Evolutionary conservation across 2,329 filamentous ascomycete species (phyloP), one percentile per base, ranked within the genome.

Genomic region (Septoria petroselini): DNA sequence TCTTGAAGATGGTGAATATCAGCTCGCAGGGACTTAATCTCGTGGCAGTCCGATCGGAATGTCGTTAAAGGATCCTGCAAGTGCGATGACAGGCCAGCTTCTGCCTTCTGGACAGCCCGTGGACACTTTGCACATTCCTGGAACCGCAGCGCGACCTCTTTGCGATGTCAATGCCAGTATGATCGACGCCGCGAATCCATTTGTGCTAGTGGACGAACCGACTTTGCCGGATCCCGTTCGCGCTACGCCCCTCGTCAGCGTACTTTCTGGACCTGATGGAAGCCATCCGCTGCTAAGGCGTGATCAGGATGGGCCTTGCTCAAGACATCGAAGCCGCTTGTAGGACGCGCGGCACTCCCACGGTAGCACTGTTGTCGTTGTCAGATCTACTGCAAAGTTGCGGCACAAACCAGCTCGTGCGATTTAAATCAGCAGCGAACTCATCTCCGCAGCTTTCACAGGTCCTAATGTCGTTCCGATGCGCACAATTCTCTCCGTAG

Each of bases 111-210:
- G 53, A 3, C 43, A 44, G 8, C 37, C 50, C 12, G 52, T 41
- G 23, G 52, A 61, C 12, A 44, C 41, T 41, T 41, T 60, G 8
- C 41, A 49, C 21, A 50, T 65, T 1, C 55, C 56, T 17, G 53
- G 58, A 18, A 48, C 50, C 11, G 52, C 58, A 30, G 53, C 48
- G 3, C 37, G 38, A 8, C 45, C 52, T 12, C 35, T 48, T 3
- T 46, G 43, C 19, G 40, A 46, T 7, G 53, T 61, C 34, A 35
- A 50, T 40, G 58, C 48, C 25, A 59, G 52, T 34, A 41, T 60
- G 2, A 48, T 60, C 12, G 59, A 61, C 29, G 52, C 56, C 2
- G 57, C 59, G 12, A 61, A 61, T 27, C 59, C 59, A 1, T 61
- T 60, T 39, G 45, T 50, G 17, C 47, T 55, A 6, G 55, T 61